Evolutionary conservation across 1,284 basidiomycete genomes (phyloP), one percentile per base, ranked within the genome.

Genomic region (Papiliotrema fonsecae): DNA sequence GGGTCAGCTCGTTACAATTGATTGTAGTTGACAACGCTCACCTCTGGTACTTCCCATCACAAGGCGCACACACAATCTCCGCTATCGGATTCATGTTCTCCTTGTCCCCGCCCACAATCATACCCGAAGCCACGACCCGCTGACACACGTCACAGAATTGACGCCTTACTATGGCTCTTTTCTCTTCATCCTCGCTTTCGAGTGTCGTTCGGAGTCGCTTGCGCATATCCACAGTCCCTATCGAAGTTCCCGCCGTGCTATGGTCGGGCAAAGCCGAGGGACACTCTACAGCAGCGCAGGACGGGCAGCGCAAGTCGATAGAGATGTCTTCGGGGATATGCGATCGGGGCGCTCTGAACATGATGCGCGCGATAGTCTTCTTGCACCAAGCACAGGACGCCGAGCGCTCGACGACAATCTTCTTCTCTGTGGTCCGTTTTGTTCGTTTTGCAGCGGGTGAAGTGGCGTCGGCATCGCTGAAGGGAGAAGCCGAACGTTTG

Each of bases 91-190:
- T 47, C 13, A 69, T 45, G 2, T 44, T 46, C n/a, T 62, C 57
- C 19, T 56, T 53, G 26, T 62, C 61, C 2, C 63, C 65, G 1
- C 63, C 69, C 1, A 62, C 34, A 7, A 71, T 52, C 43, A 56
- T 53, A 2, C 70, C 70, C 2, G 57, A 54, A 0, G 61, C 68
- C 11, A 67, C 57, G 34, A 70, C 49, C 22, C 69, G 60, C 51
- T 73, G 70, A 54, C 70, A 73, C 6, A 73, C 70, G 54, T 73
- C 70, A 43, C 70, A 73, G 47, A 66, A 69, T n/a, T 47, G 42
- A 38, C 62, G 52, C 36, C 56, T 54, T 6, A 56, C 50, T 19
- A 37, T 46, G n/a, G 42, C 45, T 32, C 54, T 55, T 10, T 47
- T 43, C n/a, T 65, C 69, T 45, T 69, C 67, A 44, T 70, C 68